These are phyloP conservation scores for Trichoderma oligosporum DNA, from an alignment of 2,329 filamentous ascomycete species.

Conservation along the genomic window DNA sequence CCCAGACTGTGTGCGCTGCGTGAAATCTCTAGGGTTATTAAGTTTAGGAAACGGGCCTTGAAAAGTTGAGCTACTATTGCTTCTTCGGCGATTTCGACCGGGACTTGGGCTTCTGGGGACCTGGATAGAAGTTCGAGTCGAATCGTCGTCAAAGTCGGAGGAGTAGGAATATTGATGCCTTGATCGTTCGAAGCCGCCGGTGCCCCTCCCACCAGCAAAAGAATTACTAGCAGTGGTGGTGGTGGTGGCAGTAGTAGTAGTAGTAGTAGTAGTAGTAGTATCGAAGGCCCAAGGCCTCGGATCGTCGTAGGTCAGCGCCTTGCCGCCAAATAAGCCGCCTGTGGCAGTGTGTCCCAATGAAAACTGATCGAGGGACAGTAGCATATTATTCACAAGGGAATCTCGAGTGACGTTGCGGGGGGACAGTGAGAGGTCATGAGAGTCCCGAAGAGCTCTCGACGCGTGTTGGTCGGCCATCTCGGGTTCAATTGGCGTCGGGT, in stretches of 20 bases:
- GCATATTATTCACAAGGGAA: conserved; percentile 93
- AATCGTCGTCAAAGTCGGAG: conserved; percentile 54
- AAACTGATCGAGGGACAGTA: conserved; percentile 85
- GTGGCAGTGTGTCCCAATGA: conserved; percentile 47
- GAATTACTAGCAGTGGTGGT: conserved; percentile 20
- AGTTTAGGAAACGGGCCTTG: conserved; percentile 57
- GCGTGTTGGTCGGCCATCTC: conserved; percentile 28
- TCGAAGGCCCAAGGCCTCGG: conserved; percentile 23
- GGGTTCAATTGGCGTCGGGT: conserved; percentile 22
- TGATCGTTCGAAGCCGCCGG: conserved; percentile 30
- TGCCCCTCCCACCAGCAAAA: conserved; percentile 1
- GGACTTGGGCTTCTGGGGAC: conserved; percentile 32
- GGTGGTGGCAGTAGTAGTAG: conserved; percentile 22
- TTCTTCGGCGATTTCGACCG: conserved; percentile 50
- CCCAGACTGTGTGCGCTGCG: conserved; percentile 35
- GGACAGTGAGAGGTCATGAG: conserved; percentile 81
- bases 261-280: conserved; percentile 24
- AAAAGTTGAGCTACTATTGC: conserved; percentile 76
- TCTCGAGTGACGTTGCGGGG: conserved; percentile 75
- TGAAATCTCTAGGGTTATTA: conserved; percentile 57
- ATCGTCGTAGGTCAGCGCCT: conserved; percentile 26
- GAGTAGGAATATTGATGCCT: conserved; percentile 52
- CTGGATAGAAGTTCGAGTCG: conserved; percentile 50
- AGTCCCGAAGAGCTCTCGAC: conserved; percentile 49
- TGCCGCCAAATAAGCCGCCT: conserved; percentile 15